Evolutionary conservation across 495 filamentous ascomycete genomes (phyloP), one percentile per base, ranked within the genome.

Genomic region (Pyronema omphalodes): DNA sequence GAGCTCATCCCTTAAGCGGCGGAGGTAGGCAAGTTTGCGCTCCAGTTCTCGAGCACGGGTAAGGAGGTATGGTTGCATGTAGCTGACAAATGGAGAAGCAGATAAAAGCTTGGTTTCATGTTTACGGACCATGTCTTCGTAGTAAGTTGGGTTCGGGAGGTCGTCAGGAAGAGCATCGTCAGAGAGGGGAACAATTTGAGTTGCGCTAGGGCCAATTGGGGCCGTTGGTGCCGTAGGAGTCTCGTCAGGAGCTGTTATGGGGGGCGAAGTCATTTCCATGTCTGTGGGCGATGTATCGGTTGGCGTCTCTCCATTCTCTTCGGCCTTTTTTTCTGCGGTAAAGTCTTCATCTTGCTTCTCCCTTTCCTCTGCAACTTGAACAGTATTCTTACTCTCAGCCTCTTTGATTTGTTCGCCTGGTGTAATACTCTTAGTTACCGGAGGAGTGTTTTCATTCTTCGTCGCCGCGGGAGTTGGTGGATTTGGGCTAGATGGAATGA

Each of bases 61-160:
- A 14, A 99, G 74, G 9, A 95, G 74, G 68, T 95, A 93, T 1
- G 93, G 93, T 62, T 87, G 84, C 62, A 83, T 81, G 62, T 95
- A 96, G 66, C 84, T 88, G 43, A 96, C 93, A 60, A 93, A 96
- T 3, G 93, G 93, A 0, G 93, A 96, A 0, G 87, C 83, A 7
- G 93, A 96, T n/a, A 99, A 70, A 47, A 99, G 79, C 60, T 84
- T 89, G 1, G 88, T 94, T 57, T 88, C 73, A 62, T 93, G 84
- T 60, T 93, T 87, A 43, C 86, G 81, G 37, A 96, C 86, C 76
- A 95, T 86, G 64, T 95, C 84, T 59, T 85, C 82, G 66, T 95
- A 95, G 58, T 86, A 93, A 1, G 83, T 88, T 19, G 91, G 86
- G 74, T 87, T 84, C 0, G 88, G 87, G 39, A 89, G 73, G 67